phyloP scores from a whole-genome alignment of 1,284 basidiomycete species.

The Ganoderma lingzhi region DNA sequence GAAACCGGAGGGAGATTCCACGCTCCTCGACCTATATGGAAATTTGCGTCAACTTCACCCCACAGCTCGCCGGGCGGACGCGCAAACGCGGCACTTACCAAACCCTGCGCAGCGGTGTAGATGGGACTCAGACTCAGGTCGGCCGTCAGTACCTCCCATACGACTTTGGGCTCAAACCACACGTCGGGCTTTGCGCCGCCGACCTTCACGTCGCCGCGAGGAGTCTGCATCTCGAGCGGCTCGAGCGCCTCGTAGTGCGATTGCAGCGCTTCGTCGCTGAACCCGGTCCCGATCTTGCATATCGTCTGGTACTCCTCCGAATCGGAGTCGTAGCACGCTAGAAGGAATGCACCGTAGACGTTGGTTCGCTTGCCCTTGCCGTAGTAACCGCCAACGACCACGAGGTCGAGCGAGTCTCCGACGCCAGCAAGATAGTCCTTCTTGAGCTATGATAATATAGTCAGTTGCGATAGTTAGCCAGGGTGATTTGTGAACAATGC shows the following conservation, averaged over 20 bases:
- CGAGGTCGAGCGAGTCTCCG: slow-evolving; percentile 96
- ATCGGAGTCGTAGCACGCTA: slow-evolving; percentile 94
- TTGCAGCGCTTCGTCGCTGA: slow-evolving; percentile 91
- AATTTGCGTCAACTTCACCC: slow-evolving; percentile 11
- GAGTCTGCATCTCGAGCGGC: slow-evolving; percentile 75
- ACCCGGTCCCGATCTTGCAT: slow-evolving; percentile 99
- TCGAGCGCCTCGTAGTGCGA: slow-evolving; percentile 87
- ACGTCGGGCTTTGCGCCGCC: slow-evolving; percentile 94
- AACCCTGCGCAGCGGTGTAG: slow-evolving; percentile 95
- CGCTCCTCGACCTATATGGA: slow-evolving; percentile 76
- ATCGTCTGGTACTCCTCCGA: slow-evolving; percentile 94
- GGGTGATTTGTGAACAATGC: background rate
- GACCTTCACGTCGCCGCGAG: slow-evolving; percentile 81
- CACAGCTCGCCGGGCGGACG: background rate
- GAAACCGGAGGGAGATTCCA: slow-evolving; percentile 96
- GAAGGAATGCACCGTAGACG: slow-evolving; percentile 94
- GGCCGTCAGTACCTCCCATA: slow-evolving; percentile 98
- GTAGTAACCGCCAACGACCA: slow-evolving; percentile 96
- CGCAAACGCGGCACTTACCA: slow-evolving; percentile 66
- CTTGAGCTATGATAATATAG: slow-evolving; percentile 72
- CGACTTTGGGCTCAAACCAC: slow-evolving; percentile 94
- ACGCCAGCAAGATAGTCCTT: slow-evolving; percentile 98
- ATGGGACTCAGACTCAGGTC: slow-evolving; percentile 97
- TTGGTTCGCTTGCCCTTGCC: slow-evolving; percentile 98
- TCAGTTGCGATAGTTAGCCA: background rate